Evolutionary conservation across 1,139 yeast species (phyloP), one percentile per base, ranked within the genome.

Genomic region (Taiozyma sp.): DNA sequence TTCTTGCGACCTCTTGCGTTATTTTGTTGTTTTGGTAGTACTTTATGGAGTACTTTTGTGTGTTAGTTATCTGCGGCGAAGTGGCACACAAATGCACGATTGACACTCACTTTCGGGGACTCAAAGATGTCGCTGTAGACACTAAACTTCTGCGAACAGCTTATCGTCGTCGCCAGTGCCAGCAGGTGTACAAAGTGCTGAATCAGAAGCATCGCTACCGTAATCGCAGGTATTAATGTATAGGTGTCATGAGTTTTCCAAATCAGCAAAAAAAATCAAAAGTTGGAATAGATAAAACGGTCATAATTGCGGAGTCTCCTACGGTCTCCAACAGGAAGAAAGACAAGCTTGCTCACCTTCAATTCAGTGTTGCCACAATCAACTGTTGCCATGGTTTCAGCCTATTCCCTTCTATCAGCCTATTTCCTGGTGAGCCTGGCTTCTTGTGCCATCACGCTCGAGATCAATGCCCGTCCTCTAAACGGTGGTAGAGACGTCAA

Each of bases 381-480:
- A 32, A 14, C 6, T 32, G 35, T 6, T 19, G 10, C 24, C 24
- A 37, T 37, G 41, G 24, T 37, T 10, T 37, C 41, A 19, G 2
- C 24, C 13, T 19, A 19, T 2, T 4, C 14, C 24, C 14, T 37
- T 5, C 9, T 37, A 0, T 28, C 47, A 13, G 50, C 47, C 4
- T 16, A 22, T 6, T 24, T 50, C 21, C 32, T 44, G 2, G 32
- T 32, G 39, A 42, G 47, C 35, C 41, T 29, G n/a, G 43, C 44
- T 2, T 28, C 49, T 6, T 49, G 52, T 2, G 8, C 19, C 28
- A 40, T 45, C 2, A 14, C 28, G 1, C 5, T 50, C 4, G 45
- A 50, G 2, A 45, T 51, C 8, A 42, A 44, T 19, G 51, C 52
- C 2, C 48, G 46, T 16, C 42, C 51, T 3, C 19, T 50, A 11